Conservation (phyloP, 2,329 filamentous ascomycete genomes). For the Lachnellula willkommii region DNA sequence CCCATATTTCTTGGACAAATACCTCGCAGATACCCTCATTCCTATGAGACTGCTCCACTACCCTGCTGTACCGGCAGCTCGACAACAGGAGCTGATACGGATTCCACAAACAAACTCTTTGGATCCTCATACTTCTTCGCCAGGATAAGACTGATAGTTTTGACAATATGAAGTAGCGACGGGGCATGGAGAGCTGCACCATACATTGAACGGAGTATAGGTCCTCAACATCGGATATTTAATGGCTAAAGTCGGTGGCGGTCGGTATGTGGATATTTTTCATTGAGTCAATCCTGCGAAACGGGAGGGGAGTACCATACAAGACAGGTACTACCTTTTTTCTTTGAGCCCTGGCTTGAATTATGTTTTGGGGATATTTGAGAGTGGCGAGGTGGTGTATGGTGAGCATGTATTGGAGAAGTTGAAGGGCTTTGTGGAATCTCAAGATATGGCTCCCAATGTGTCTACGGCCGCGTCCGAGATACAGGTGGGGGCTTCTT, state of each 20-base stretch:
- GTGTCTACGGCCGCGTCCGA: background rate
- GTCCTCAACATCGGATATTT: conserved; percentile 46
- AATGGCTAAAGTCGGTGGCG: conserved; percentile 31
- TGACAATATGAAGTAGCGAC: conserved; percentile 43
- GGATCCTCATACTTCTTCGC: conserved; percentile 43
- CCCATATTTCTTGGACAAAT: conserved; percentile 36
- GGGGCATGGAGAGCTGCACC: conserved; percentile 44
- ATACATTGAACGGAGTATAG: conserved; percentile 40
- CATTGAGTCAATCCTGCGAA: conserved; percentile 37
- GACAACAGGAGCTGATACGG: conserved; percentile 30
- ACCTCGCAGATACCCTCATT: conserved; percentile 38
- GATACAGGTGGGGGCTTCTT: background rate
- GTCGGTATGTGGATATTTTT: conserved; percentile 40
- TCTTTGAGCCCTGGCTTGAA: conserved; percentile 42
- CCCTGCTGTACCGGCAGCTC: conserved; percentile 28
- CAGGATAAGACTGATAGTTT: conserved; percentile 40
- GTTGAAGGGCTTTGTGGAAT: conserved; percentile 41
- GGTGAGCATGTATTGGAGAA: conserved; percentile 39
- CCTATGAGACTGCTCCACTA: conserved; percentile 43
- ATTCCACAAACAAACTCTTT: conserved; percentile 38
- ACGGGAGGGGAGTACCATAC: conserved; percentile 3
- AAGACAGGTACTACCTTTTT: conserved; percentile 38
- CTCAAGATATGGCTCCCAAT: conserved; percentile 30
- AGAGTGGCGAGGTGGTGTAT: conserved; percentile 32
- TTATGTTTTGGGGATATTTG: conserved; percentile 36